Evolutionary conservation across 495 filamentous ascomycete species (phyloP).

Genomic region (Coniosporium apollinis): DNA sequence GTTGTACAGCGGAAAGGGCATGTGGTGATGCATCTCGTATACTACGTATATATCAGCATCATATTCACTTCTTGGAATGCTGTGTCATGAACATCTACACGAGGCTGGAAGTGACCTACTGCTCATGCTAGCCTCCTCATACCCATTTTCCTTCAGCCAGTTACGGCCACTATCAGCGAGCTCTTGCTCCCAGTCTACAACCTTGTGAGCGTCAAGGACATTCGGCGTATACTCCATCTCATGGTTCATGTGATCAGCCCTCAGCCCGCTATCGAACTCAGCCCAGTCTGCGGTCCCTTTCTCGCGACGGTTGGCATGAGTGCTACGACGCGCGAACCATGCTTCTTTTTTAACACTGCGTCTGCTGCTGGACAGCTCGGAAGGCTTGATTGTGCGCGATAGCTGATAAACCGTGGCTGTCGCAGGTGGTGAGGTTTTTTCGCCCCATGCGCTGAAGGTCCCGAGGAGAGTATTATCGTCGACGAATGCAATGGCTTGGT

Average conservation of each 20-base stretch:
- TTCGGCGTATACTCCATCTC: constrained; percentile 59
- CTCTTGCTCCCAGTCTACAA: constrained; percentile 35
- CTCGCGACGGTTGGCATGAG: constrained; percentile 36
- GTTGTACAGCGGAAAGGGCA: constrained; percentile 32
- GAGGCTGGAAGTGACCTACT: too few relatives aligned
- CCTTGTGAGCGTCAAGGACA: constrained; percentile 36
- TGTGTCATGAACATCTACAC: too few relatives aligned
- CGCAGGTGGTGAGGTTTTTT: constrained; percentile 30
- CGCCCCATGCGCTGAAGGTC: constrained; percentile 23
- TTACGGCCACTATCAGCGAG: constrained; percentile 22
- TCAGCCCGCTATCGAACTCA: constrained; percentile 47
- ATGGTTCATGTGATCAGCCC: constrained; percentile 44
- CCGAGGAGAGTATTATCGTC: constrained; percentile 24
- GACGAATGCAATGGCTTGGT: constrained; percentile 41
- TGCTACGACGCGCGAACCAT: constrained; percentile 51
- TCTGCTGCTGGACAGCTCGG: constrained; percentile 20
- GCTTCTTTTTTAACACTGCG: constrained; percentile 29
- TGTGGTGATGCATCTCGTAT: constrained; percentile 34
- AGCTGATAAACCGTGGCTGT: constrained; percentile 30
- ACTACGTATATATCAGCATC: constrained; percentile 5
- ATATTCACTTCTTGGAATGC: too few relatives aligned
- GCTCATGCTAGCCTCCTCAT: constrained; percentile 34
- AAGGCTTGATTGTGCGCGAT: constrained; percentile 24
- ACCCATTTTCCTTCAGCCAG: constrained; percentile 23
- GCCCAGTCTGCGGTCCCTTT: constrained; percentile 45